phyloP scores from a whole-genome alignment of 345 rosid genomes.

The Mallotus nudiflorus region DNA sequence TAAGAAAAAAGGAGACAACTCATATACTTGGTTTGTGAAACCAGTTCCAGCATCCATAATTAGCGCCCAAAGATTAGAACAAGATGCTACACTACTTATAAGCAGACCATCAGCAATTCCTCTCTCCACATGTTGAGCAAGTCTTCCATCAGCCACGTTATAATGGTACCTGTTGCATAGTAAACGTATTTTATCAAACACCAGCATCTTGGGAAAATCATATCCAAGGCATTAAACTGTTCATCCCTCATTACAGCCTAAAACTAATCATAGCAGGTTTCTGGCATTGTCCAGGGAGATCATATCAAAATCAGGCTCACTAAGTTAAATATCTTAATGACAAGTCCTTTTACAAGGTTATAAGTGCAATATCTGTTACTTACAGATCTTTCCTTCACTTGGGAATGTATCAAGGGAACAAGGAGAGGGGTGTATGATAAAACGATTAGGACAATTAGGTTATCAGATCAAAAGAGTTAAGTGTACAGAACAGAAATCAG shows the following conservation, averaged over 20 bases:
- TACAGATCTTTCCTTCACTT: not conserved
- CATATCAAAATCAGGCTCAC: not conserved
- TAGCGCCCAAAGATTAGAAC: conserved; percentile 37
- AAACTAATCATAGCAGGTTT: too few species aligned
- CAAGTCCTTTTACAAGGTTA: not conserved
- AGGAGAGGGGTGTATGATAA: too few species aligned
- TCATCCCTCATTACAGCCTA: not conserved
- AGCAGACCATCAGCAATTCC: conserved; percentile 37
- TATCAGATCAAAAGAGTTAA: too few species aligned
- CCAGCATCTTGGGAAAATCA: not conserved
- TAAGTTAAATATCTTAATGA: not conserved
- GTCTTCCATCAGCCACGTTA: conserved; percentile 38
- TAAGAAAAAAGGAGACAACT: conserved; percentile 32
- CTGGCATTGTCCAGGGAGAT: not conserved
- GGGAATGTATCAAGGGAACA: too few species aligned
- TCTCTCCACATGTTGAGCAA: conserved; percentile 36
- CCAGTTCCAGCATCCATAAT: conserved; percentile 41
- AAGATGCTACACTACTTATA: conserved; percentile 37
- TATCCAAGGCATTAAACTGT: not conserved
- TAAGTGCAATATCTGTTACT: not conserved
- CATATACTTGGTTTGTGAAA: conserved; percentile 32
- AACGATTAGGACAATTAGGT: too few species aligned
- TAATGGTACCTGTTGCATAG: conserved; percentile 30
- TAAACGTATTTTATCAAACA: not conserved
- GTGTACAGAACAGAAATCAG: not conserved